Percentiles rank a stretch among this genome's conserved stretches.
Evolutionary conservation across 306 rosid species (phyloP).

Genomic region (Betula pendula): DNA sequence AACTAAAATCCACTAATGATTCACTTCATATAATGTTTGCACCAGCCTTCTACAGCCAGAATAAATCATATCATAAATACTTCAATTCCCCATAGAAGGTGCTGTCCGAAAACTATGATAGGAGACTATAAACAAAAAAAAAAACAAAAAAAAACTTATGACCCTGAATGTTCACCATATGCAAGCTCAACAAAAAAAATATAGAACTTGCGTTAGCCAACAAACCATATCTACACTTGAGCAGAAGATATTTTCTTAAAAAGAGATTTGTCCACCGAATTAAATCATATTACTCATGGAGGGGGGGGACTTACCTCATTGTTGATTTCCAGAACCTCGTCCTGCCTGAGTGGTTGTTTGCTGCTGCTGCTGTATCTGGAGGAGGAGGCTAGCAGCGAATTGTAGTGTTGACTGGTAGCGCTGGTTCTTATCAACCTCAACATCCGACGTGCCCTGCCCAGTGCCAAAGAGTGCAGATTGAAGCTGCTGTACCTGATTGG

Average conservation of each 20-base stretch:
- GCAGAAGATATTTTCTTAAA: conserved; percentile 20
- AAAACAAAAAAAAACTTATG: conserved; percentile 4
- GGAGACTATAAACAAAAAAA: background rate
- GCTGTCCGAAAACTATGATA: conserved; percentile 5
- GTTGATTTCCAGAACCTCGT: conserved; percentile 73
- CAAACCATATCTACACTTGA: background rate
- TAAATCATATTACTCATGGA: conserved; percentile 19
- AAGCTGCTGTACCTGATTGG: conserved; percentile 64
- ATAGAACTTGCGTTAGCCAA: conserved; percentile 12
- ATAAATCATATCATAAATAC: background rate
- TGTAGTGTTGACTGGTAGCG: conserved; percentile 82
- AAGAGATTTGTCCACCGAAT: conserved; percentile 15
- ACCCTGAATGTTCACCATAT: conserved; percentile 10
- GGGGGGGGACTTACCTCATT: conserved; percentile 57
- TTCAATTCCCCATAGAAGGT: background rate
- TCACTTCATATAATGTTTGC: background rate
- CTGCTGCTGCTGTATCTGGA: conserved; percentile 86
- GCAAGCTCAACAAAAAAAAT: conserved; percentile 15
- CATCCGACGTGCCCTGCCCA: conserved; percentile 68
- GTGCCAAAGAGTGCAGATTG: conserved; percentile 58
- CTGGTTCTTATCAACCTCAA: conserved; percentile 88
- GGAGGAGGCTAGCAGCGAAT: conserved; percentile 94
- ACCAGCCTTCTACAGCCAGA: too few species aligned
- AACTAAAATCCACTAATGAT: background rate
- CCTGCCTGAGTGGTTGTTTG: conserved; percentile 55